Percentiles rank a stretch among this genome's conserved stretches.
phyloP scores from a whole-genome alignment of 768 basidiomycete genomes.

The Lactarius sanguifluus region DNA sequence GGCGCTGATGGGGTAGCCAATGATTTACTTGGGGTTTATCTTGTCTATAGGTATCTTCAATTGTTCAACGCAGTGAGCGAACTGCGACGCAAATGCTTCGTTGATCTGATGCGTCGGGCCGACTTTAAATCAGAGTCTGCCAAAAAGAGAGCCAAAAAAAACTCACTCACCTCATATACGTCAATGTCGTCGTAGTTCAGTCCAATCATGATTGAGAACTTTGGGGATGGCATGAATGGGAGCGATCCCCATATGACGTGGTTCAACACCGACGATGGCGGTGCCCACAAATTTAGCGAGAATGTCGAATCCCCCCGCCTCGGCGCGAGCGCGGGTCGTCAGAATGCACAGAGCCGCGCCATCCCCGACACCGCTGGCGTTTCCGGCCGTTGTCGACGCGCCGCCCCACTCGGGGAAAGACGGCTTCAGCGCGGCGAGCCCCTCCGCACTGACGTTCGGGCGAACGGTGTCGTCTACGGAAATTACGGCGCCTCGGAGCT shows the following conservation, averaged over 20 bases:
- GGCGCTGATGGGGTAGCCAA: conserved; percentile 3
- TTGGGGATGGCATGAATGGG: conserved; percentile 74
- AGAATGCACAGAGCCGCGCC: conserved; percentile 86
- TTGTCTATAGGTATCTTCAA: conserved; percentile 73
- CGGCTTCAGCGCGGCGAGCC: conserved; percentile 76
- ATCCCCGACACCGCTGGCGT: conserved; percentile 88
- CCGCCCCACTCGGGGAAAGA: conserved; percentile 82
- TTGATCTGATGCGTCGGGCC: conserved; percentile 60
- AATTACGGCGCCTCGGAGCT: conserved; percentile 63
- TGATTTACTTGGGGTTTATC: conserved; percentile 78
- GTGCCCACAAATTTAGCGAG: conserved; percentile 81
- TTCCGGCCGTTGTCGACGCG: conserved; percentile 74
- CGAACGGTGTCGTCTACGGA: conserved; percentile 88
- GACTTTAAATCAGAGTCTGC: not conserved
- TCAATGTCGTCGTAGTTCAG: conserved; percentile 72
- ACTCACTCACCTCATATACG: conserved; percentile 59
- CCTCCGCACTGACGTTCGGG: conserved; percentile 75
- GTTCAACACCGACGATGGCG: conserved; percentile 78
- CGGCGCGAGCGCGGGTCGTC: conserved; percentile 75
- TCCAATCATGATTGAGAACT: conserved; percentile 57
- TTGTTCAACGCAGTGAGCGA: conserved; percentile 87
- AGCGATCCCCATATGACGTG: conserved; percentile 74
- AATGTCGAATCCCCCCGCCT: conserved; percentile 73
- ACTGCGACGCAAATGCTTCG: conserved; percentile 92
- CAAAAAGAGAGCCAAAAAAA: conserved; percentile 10